Base-by-base conservation (phyloP, 2,329 filamentous ascomycete genomes). In the Shiraia bambusicola region DNA sequence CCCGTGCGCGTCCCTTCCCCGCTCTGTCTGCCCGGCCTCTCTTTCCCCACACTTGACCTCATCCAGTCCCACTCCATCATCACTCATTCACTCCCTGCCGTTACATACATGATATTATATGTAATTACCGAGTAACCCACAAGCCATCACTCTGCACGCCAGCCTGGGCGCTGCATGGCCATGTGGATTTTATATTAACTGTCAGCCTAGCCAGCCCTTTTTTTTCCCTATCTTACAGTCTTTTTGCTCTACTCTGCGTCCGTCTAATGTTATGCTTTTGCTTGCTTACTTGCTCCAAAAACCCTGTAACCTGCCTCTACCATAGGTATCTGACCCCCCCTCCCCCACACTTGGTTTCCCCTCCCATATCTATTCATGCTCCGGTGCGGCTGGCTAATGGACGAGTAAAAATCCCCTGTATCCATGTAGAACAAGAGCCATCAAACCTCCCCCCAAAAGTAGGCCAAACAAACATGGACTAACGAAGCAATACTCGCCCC, bases 391-490 rank as follows among this genome's bases (percentile, higher is more conserved):
- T 34, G 28, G 30, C 19, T 8, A 22, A 22, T 22, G 8, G 19
- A 8, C 19, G 8, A 22, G 19, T 22, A 8, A 8, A 22, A 22
- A 22, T 22, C 4, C 19, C 4, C 19, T 22, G 19, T 22, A 22
- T 22, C 19, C 8, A 22, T 4, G 19, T 22, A 22, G 19, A 22
- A 22, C 4, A 22, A 22, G 19, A 22, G 8, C 34, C 49, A 40
- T 47, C 39, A 47, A 54, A 50, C 41, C 35, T 46, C 32, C 49
- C 53, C 42, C 39, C 36, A 41, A 50, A 41, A 36, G 33, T 47
- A 52, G 52, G 52, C 53, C 50, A 58, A 58, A 58, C 60, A 49
- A 34, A 46, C 42, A 53, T 49, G 50, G 51, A 52, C 53, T 50
- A 53, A 59, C 53, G 49, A 54, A 56, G 43, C 54, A 52, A 50